Percentiles rank a stretch among this genome's conserved stretches.
Conservation (phyloP, 2,329 filamentous ascomycete genomes). For the Alternaria burnsii region DNA sequence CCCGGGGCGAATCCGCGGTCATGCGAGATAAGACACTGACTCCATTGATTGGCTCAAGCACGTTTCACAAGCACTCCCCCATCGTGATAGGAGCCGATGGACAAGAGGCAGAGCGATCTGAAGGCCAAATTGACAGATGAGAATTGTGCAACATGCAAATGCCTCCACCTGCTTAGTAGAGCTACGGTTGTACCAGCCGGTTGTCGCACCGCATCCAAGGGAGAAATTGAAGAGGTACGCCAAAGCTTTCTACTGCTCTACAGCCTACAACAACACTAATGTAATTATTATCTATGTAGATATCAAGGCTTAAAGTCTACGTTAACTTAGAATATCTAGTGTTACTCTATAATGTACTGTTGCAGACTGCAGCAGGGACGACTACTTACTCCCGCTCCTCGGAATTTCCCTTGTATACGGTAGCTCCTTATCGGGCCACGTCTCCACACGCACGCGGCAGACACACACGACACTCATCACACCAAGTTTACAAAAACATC, state of each 20-base stretch:
- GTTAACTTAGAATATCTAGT: too few species aligned
- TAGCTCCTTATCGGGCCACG: conserved; percentile 8
- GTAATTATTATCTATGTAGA: rapidly evolving
- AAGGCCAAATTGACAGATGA: not conserved
- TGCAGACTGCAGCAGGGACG: too few species aligned
- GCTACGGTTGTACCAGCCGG: not conserved
- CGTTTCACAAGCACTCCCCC: conserved; percentile 16
- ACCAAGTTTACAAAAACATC: not conserved
- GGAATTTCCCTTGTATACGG: not conserved
- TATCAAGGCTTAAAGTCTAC: too few species aligned
- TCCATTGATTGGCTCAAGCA: conserved; percentile 26
- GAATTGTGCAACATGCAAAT: not conserved
- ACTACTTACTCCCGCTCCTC: too few species aligned
- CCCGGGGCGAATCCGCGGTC: not conserved
- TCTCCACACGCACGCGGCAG: conserved; percentile 8
- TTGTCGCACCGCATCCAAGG: too few species aligned
- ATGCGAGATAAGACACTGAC: conserved; percentile 54
- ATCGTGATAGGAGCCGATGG: conserved; percentile 14
- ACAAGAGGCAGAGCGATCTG: conserved; percentile 7
- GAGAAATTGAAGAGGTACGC: too few species aligned
- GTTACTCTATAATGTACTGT: too few species aligned
- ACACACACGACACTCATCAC: not conserved
- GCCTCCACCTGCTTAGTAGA: not conserved
- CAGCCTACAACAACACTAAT: too few species aligned
- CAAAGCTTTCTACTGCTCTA: too few species aligned